Evolutionary conservation across 164 flowering plant genomes (phyloP).

Genomic region (Nymphaea colorata): DNA sequence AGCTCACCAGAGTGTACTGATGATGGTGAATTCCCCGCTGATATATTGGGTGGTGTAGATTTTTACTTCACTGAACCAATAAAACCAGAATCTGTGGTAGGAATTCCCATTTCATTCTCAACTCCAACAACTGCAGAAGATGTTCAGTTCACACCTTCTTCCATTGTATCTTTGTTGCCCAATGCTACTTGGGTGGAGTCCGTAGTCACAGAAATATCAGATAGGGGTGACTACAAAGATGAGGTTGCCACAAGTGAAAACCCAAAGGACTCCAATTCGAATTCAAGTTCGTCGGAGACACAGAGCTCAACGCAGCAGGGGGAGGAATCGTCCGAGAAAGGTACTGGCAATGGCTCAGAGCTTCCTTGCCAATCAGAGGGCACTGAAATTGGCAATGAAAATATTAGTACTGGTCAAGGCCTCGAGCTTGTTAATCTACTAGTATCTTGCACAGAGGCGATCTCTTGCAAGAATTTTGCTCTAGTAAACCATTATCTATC

Average conservation of each 20-base stretch:
- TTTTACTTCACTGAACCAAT: conserved; percentile 52
- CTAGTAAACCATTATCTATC: conserved; percentile 44
- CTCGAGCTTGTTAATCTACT: conserved; percentile 71
- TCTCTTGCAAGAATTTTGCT: conserved; percentile 44
- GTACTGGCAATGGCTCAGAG: conserved; percentile 50
- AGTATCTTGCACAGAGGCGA: conserved; percentile 64
- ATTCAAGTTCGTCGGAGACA: conserved; percentile 69
- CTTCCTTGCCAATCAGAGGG: conserved; percentile 26
- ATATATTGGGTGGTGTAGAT: conserved; percentile 35
- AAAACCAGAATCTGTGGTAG: conserved; percentile 19
- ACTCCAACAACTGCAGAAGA: conserved; percentile 44
- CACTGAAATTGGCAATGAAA: conserved; percentile 11
- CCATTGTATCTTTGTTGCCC: conserved; percentile 22
- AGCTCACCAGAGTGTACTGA: conserved; percentile 19
- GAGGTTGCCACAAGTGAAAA: conserved; percentile 23
- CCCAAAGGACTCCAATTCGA: conserved; percentile 29
- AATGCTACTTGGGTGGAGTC: conserved; percentile 48
- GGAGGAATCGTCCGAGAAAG: conserved; percentile 29
- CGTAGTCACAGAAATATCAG: conserved; percentile 47
- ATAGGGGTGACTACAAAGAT: conserved; percentile 36
- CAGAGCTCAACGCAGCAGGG: conserved; percentile 24
- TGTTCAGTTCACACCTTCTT: conserved; percentile 38
- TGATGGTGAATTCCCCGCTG: conserved; percentile 26
- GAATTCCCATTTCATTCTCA: conserved; percentile 32
- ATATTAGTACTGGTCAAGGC: conserved; percentile 29